Conservation (phyloP, 805 yeast species). For the Komagataella kurtzmanii region DNA sequence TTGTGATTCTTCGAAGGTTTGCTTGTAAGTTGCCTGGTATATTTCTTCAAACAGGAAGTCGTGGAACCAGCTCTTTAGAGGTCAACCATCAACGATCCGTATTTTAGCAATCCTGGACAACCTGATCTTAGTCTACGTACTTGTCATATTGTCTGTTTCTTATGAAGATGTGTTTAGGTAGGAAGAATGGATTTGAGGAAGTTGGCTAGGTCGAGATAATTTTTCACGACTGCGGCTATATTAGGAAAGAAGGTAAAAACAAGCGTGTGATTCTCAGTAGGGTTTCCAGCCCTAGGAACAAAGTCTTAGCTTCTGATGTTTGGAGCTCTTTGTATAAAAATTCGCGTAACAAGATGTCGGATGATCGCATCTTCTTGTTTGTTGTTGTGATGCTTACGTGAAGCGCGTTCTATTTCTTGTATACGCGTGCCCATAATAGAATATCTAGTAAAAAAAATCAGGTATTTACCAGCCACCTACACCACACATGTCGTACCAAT, state of each 20-base stretch:
- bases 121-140: not conserved
- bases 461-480: not conserved
- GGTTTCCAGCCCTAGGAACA: not conserved
- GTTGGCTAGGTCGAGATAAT: not conserved
- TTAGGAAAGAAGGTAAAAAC: not conserved
- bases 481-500: conserved; percentile 13
- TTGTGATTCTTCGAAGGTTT: not conserved
- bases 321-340: too few relatives aligned
- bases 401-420: not conserved
- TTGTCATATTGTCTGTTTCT: not conserved
- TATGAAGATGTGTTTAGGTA: not conserved
- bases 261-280: not conserved
- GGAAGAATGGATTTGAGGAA: not conserved
- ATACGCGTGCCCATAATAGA: not conserved
- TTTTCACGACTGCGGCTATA: not conserved
- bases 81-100: not conserved
- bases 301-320: too few relatives aligned
- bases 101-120: not conserved
- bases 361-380: not conserved
- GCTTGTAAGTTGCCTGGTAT: not conserved
- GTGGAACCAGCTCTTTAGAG: not conserved
- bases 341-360: not conserved
- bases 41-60: not conserved
- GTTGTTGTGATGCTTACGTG: not conserved
- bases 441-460: not conserved